Evolutionary conservation across 1,284 basidiomycete genomes (phyloP).

Genomic region (Naganishia cerealis): DNA sequence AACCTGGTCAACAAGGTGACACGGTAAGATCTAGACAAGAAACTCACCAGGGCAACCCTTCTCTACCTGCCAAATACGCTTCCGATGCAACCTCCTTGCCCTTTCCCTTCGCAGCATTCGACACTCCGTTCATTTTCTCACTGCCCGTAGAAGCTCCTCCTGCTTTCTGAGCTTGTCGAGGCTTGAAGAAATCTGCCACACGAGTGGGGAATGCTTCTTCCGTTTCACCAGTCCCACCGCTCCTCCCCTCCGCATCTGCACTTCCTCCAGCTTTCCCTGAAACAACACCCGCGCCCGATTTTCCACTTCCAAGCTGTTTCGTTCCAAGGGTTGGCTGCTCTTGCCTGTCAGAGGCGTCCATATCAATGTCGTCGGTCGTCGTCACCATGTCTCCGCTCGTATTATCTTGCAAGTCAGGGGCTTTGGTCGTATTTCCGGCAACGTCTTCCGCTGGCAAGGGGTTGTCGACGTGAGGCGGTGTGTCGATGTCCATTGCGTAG

Average conservation of each 20-base stretch:
- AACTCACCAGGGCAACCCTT: slow-evolving; percentile 53
- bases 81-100: slow-evolving; percentile 39
- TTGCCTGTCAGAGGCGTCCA: slow-evolving; percentile 4
- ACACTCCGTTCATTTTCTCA: background rate
- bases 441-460: slow-evolving; percentile 9
- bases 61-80: slow-evolving; percentile 41
- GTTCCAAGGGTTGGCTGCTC: slow-evolving; percentile 2
- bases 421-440: slow-evolving; percentile 3
- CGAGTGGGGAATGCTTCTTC: slow-evolving; percentile 20
- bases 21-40: background rate
- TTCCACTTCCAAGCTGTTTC: background rate
- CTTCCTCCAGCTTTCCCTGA: slow-evolving; percentile 11
- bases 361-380: slow-evolving; percentile 12
- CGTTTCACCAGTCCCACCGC: slow-evolving; percentile 1
- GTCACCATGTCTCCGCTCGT: slow-evolving; percentile 6
- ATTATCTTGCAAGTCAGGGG: background rate
- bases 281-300: slow-evolving; percentile 7
- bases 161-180: slow-evolving; percentile 1
- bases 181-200: slow-evolving; percentile 26
- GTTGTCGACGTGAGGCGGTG: slow-evolving; percentile 22
- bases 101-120: slow-evolving; percentile 45
- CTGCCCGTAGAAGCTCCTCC: background rate
- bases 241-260: background rate
- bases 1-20: background rate
- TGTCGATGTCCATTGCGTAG: slow-evolving; percentile 28